phyloP scores from a whole-genome alignment of 306 rosid genomes.

The Alnus rubra region DNA sequence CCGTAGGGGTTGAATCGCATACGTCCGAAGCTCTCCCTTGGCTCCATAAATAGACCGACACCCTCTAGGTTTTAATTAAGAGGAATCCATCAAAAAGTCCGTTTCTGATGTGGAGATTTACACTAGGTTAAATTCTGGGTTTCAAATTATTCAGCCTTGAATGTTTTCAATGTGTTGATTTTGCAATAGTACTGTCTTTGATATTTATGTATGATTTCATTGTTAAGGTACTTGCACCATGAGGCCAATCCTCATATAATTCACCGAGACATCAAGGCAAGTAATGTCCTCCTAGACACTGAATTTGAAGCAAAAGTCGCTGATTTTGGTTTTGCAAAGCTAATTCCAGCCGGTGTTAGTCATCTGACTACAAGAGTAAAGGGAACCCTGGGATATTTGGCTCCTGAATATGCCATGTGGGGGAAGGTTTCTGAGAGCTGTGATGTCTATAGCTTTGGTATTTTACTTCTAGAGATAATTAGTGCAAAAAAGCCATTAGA shows the following conservation, averaged over 20 bases:
- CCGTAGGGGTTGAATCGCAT: too few species aligned
- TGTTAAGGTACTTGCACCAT: conserved; percentile 74
- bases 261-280: conserved; percentile 89
- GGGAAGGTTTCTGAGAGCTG: conserved; percentile 82
- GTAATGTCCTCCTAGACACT: conserved; percentile 72
- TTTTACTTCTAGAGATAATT: conserved; percentile 67
- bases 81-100: too few species aligned
- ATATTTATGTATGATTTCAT: not conserved
- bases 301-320: conserved; percentile 83
- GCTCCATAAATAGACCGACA: too few species aligned
- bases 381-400: conserved; percentile 89
- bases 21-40: too few species aligned
- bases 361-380: conserved; percentile 86
- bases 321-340: conserved; percentile 91
- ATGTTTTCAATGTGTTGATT: not conserved
- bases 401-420: conserved; percentile 99
- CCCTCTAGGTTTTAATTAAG: too few species aligned
- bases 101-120: too few species aligned
- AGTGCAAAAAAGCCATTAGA: conserved; percentile 82
- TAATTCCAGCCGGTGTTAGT: conserved; percentile 78
- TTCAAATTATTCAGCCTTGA: not conserved
- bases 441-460: conserved; percentile 89
- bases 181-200: not conserved
- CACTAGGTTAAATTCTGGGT: not conserved
- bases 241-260: conserved; percentile 81